Evolutionary conservation across 2,329 filamentous ascomycete genomes (phyloP), one percentile per base, ranked within the genome.

Genomic region (Parastagonospora avenae): DNA sequence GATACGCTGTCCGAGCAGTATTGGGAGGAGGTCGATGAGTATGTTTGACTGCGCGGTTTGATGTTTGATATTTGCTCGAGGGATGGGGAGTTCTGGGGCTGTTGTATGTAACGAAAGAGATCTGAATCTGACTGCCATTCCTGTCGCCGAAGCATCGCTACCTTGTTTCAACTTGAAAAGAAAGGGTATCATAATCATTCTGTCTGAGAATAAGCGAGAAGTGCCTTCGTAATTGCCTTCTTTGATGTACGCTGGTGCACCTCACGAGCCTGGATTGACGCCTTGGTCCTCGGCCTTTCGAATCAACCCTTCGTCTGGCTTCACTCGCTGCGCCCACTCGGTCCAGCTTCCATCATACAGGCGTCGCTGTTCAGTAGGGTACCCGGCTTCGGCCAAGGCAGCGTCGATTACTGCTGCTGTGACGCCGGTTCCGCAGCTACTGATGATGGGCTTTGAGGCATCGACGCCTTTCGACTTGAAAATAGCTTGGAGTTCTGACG

Each of bases 331-430:
- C 32, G 86, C 86, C 85, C 86, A 89, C 86, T 80, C 96, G 83
- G 94, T 97, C 94, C 94, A 99, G 74, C 92, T 96, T 41, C 94
- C 94, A 73, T 99, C 94, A 67, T 99, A 99, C 16, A 99, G 81
- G 68, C 83, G 87, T 60, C 90, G 84, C 47, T 84, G 83, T 54
- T 86, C 82, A 4, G 84, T 79, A 2, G 89, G 90, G 68, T 86
- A 92, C 1, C 86, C 87, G 16, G 92, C 91, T 73, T 91, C 86
- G 28, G 85, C 85, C 46, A 99, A 77, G 2, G 92, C 94, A 32
- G 92, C 88, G 70, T 99, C 94, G 36, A 99, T 85, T 37, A 97
- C 85, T 14, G 90, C 91, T 7, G 94, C 94, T 9, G 92, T 97
- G 44, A 99, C 93, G 30, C 94, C 94, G 6, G 92, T 97, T 10